Evolutionary conservation across 768 basidiomycete genomes (phyloP), one percentile per base, ranked within the genome.

Genomic region (Suillus subluteus): DNA sequence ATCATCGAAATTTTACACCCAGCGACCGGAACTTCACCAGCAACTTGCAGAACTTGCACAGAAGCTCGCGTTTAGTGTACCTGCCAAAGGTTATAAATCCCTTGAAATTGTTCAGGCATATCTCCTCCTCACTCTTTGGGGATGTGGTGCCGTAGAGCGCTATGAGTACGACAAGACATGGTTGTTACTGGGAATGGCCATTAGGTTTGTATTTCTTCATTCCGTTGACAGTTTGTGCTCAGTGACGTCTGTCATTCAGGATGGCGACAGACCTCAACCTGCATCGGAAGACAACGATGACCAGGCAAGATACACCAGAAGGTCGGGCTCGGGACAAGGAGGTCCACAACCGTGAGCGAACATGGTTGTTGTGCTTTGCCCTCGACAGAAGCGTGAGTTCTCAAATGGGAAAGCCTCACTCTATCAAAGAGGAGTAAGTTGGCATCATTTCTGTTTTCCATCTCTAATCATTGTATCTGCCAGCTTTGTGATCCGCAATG

Each of bases 161-260:
- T 99, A 95, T 73, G 97, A 99, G 75, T 95, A 97, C 72, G 97
- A 99, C 78, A 89, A 91, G 71, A 98, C 96, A 0, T 99, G 95
- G 94, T 75, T 95, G 69, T 80, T 93, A 18, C 79, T 98, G 32
- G 95, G 95, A 41, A 94, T 96, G 91, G 91, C 85, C 7, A 92
- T 91, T 69, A 84, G 92, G 90, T 89, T 66, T 61, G 87, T 80
- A 54, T 55, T 38, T 13, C 32, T 30, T 46, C 58, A 15, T 62
- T 41, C 48, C 13, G 6, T 13, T 16, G 21, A 23, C 46, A 43
- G 26, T 12, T 43, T 4, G 6, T 32, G 5, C 30, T 55, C 16
- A 43, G 63, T 74, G 66, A 77, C 67, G 46, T 13, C 21, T 32
- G 15, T 23, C 63, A 63, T 56, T 18, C 72, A 94, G 96, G 63